Conservation (phyloP, 2,329 filamentous ascomycete species). For the Xylariaceae sp. region DNA sequence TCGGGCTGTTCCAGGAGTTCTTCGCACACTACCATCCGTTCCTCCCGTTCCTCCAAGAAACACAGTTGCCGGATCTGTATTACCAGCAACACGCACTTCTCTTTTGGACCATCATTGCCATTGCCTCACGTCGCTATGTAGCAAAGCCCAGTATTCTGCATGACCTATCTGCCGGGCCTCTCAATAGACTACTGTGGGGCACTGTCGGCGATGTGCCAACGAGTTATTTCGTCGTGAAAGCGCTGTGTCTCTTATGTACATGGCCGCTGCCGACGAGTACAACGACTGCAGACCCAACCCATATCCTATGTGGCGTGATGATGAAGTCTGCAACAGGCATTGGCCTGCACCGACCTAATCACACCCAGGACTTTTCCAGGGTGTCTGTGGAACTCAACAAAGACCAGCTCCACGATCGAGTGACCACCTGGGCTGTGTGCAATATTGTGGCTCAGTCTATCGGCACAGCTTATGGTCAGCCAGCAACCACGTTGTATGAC, state of each 20-base stretch:
- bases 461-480: conserved; percentile 80
- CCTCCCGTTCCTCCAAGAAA: conserved; percentile 67
- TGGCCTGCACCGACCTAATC: conserved; percentile 73
- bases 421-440: conserved; percentile 79
- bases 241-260: conserved; percentile 72
- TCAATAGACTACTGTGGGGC: conserved; percentile 71
- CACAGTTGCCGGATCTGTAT: conserved; percentile 67
- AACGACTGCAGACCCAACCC: conserved; percentile 74
- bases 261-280: conserved; percentile 83
- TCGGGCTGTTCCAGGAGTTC: conserved; percentile 67
- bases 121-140: conserved; percentile 68
- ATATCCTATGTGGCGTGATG: conserved; percentile 78
- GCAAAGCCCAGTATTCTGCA: conserved; percentile 61
- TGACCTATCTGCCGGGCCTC: conserved; percentile 59
- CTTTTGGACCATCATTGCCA: conserved; percentile 79
- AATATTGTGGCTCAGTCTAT: conserved; percentile 80
- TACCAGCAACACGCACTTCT: conserved; percentile 74
- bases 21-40: conserved; percentile 75
- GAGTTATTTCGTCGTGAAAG: conserved; percentile 77
- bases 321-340: conserved; percentile 85
- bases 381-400: conserved; percentile 71
- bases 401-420: conserved; percentile 73
- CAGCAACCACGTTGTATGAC: conserved; percentile 72
- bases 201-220: conserved; percentile 74
- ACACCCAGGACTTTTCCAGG: conserved; percentile 78